These are phyloP conservation scores for Stylosanthes scabra DNA, from an alignment of 331 rosid genomes.

Conservation along the genomic window DNA sequence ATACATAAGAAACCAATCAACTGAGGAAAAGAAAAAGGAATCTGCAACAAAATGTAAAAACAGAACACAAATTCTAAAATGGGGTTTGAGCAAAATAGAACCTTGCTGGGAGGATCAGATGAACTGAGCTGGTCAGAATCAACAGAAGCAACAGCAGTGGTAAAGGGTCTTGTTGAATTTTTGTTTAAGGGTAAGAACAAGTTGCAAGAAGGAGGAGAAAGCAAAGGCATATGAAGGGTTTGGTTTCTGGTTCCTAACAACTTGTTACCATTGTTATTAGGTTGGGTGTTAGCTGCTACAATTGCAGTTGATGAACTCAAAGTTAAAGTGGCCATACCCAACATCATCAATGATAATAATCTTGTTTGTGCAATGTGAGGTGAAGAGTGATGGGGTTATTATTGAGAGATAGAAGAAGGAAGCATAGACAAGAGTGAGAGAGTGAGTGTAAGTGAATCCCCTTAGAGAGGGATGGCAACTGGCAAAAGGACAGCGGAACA, in stretches of 20 bases:
- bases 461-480: constrained; percentile 39
- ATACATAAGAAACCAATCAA: too few relatives aligned
- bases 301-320: constrained; percentile 61
- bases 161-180: constrained; percentile 47
- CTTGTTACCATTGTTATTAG: too few relatives aligned
- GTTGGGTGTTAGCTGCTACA: constrained; percentile 49
- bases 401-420: not conserved
- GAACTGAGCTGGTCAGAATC: constrained; percentile 74
- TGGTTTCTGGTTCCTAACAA: constrained; percentile 31
- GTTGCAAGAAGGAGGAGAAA: constrained; percentile 33
- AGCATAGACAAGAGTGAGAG: not conserved
- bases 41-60: not conserved
- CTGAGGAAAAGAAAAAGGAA: not conserved
- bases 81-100: constrained; percentile 31
- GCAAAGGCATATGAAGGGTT: constrained; percentile 23
- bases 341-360: constrained; percentile 36
- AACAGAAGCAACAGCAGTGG: constrained; percentile 69
- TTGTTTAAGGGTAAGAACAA: constrained; percentile 40
- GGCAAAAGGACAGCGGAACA: constrained; percentile 40
- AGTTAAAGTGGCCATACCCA: constrained; percentile 53
- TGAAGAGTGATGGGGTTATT: not conserved
- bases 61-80: constrained; percentile 11
- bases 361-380: constrained; percentile 7
- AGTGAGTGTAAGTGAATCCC: not conserved
- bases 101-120: constrained; percentile 65